Base-by-base conservation (phyloP, 108 stramenopile genomes). In the Tribonema minus region DNA sequence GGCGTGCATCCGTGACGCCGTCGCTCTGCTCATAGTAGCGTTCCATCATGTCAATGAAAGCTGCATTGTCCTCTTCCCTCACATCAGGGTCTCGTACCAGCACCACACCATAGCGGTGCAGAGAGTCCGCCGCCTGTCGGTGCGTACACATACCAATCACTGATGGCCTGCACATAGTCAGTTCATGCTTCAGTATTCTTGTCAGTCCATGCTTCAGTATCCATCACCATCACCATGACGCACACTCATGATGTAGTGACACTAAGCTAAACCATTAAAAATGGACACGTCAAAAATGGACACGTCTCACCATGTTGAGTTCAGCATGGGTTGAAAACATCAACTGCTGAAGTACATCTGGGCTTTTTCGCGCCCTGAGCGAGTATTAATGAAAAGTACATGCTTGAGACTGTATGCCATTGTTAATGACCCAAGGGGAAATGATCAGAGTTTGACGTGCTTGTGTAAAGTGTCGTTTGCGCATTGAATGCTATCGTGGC, bases 41-140 rank as follows among this genome's bases (percentile, higher is more conserved):
- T 62, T 88, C 88, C 83, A 88, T 85, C 62, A 80, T 64, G 68
- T 87, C 84, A 0, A 88, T 64, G 28, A 88, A 88, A 30, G 26
- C 41, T 2, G 84, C 27, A 39, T 86, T 88, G 64, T 80, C 85
- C 3, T 30, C 73, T 29, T 85, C 70, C 2, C 58, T 29, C 25
- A 88, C 87, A 2, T 84, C 67, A 32, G 87, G 85, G 41, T 88
- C 87, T 2, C 82, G 33, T n/a, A 87, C 82, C 36, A 87, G 31
- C 32, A 87, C 58, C 25, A 72, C 33, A n/a, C 87, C 86, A 37
- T 61, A 71, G 15, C 60, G 41, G 27, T 67, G 74, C 64, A 75
- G 35, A 15, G 74, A 36, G 30, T 66, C 35, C 15, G 74, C 74
- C 33, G 62, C 5, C 41, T 54, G 40, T 25, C 28, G 64, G 74